Percentiles rank a stretch among this genome's conserved stretches.
phyloP scores from a whole-genome alignment of 768 basidiomycete genomes.

The Hebeloma cylindrosporum region DNA sequence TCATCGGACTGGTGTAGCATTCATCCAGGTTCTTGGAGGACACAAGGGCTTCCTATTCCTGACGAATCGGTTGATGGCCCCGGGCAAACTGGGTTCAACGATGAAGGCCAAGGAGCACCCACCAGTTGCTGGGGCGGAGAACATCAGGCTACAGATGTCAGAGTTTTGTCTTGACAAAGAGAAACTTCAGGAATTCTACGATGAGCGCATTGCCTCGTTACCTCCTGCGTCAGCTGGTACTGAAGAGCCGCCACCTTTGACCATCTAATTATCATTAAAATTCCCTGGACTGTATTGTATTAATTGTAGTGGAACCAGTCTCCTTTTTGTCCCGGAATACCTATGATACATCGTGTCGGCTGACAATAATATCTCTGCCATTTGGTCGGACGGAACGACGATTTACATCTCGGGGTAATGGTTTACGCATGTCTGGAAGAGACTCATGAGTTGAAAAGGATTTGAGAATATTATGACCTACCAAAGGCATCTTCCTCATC shows the following conservation, averaged over 20 bases:
- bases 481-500: conserved; percentile 93
- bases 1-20: conserved; percentile 85
- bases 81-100: conserved; percentile 57
- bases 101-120: conserved; percentile 55
- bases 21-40: conserved; percentile 85
- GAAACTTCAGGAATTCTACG: conserved; percentile 65
- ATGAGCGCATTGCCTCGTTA: conserved; percentile 61
- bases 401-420: conserved; percentile 57
- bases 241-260: conserved; percentile 58
- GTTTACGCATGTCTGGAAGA: conserved; percentile 67
- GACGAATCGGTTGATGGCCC: conserved; percentile 82
- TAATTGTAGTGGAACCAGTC: conserved; percentile 1
- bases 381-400: conserved; percentile 69
- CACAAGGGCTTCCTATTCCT: conserved; percentile 82
- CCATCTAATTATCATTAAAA: conserved; percentile 29
- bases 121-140: conserved; percentile 59
- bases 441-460: background rate
- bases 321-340: conserved; percentile 12
- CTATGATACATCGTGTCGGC: conserved; percentile 57
- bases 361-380: conserved; percentile 72
- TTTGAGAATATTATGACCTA: conserved; percentile 38
- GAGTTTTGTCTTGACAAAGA: conserved; percentile 63
- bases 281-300: conserved; percentile 6
- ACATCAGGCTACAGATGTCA: conserved; percentile 58
- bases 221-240: conserved; percentile 33